These are phyloP conservation scores for Hypsizygus marmoreus DNA, from an alignment of 768 basidiomycete genomes.

Conservation along the genomic window DNA sequence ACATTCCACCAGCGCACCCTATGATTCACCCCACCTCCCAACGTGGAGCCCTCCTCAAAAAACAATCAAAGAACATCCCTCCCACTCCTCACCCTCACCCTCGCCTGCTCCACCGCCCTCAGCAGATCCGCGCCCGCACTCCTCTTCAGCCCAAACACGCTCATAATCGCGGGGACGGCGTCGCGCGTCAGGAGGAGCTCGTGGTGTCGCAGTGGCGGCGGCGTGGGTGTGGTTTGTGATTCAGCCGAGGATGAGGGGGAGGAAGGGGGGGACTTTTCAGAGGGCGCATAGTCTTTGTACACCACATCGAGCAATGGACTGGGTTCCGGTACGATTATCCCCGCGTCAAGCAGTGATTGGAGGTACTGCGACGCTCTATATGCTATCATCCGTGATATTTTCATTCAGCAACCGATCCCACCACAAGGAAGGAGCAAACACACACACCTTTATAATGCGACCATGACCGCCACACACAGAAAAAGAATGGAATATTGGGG, in stretches of 20 bases:
- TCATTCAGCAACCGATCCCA: background rate
- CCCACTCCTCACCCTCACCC: constrained; percentile 32
- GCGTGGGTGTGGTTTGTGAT: too few relatives aligned
- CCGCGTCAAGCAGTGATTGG: constrained; percentile 55
- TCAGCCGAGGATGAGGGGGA: too few relatives aligned
- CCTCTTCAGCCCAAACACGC: constrained; percentile 45
- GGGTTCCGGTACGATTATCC: constrained; percentile 56
- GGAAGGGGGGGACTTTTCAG: too few relatives aligned
- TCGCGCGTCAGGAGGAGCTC: constrained; percentile 51
- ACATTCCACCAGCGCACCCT: background rate
- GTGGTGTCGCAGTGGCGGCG: constrained; percentile 18
- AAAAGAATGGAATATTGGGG: constrained; percentile 86
- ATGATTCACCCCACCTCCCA: too few relatives aligned
- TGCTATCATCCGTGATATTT: constrained; percentile 41
- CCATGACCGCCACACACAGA: constrained; percentile 84
- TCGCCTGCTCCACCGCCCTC: constrained; percentile 66
- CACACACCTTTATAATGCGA: constrained; percentile 73
- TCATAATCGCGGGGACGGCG: constrained; percentile 53
- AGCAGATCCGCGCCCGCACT: constrained; percentile 52
- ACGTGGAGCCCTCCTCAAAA: too few relatives aligned
- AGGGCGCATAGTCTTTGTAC: constrained; percentile 38
- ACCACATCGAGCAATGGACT: constrained; percentile 57
- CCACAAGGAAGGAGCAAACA: background rate
- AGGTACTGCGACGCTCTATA: constrained; percentile 74
- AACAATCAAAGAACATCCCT: constrained; percentile 9